phyloP scores from a whole-genome alignment of 495 filamentous ascomycete species.

The Trichoderma asperelloides region DNA sequence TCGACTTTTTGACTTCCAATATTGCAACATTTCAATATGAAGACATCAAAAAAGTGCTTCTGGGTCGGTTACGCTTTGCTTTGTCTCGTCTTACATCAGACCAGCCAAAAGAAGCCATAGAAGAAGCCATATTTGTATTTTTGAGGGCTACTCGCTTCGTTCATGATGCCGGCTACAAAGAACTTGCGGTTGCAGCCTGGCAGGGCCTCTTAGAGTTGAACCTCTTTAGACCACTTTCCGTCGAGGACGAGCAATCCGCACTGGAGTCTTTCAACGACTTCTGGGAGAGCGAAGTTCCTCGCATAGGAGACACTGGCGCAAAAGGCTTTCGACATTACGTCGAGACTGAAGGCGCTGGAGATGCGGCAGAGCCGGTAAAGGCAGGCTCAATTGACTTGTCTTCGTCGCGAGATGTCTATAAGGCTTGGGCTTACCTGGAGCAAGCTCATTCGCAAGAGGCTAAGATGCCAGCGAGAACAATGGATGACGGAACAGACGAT shows the following conservation, averaged over 20 bases:
- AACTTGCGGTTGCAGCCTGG: slow-evolving; percentile 71
- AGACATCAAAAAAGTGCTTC: slow-evolving; percentile 45
- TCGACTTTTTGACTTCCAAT: slow-evolving; percentile 66
- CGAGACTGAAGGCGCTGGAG: slow-evolving; percentile 20
- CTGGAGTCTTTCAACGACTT: slow-evolving; percentile 53
- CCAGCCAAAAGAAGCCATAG: slow-evolving; percentile 20
- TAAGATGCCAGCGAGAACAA: slow-evolving; percentile 57
- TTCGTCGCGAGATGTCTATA: slow-evolving; percentile 26
- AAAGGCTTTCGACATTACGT: slow-evolving; percentile 59
- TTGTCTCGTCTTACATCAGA: slow-evolving; percentile 23
- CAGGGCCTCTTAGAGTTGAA: slow-evolving; percentile 72
- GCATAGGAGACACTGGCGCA: slow-evolving; percentile 67
- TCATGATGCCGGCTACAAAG: slow-evolving; percentile 70
- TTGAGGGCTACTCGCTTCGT: slow-evolving; percentile 65
- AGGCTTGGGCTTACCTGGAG: slow-evolving; percentile 57
- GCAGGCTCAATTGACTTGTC: slow-evolving; percentile 7
- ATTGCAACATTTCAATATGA: slow-evolving; percentile 63
- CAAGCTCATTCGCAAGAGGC: slow-evolving; percentile 35
- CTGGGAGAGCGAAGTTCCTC: slow-evolving; percentile 79
- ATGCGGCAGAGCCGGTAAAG: slow-evolving; percentile 29
- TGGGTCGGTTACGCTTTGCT: slow-evolving; percentile 45
- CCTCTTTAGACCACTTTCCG: slow-evolving; percentile 44
- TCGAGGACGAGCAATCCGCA: slow-evolving; percentile 22
- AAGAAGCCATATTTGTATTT: slow-evolving; percentile 61
- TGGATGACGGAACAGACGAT: slow-evolving; percentile 12